These are phyloP conservation scores for Chenopodium suecicum DNA, from an alignment of 148 eudicot species.

Conservation along the genomic window DNA sequence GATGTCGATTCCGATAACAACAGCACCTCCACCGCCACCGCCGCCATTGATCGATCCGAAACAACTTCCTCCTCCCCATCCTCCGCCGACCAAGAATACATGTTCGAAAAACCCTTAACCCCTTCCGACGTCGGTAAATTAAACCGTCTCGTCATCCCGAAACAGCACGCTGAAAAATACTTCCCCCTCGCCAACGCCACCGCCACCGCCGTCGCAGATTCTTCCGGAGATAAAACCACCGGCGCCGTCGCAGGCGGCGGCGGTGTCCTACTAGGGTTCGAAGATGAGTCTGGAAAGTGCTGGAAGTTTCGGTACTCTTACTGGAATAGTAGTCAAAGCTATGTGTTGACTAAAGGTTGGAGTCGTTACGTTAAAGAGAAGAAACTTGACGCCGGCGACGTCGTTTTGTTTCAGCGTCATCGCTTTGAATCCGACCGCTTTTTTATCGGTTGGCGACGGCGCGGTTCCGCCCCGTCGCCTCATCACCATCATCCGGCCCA, in stretches of 20 bases:
- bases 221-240: neutral
- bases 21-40: neutral
- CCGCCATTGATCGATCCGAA: neutral
- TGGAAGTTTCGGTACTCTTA: constrained; percentile 70
- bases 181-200: constrained; percentile 35
- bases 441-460: constrained; percentile 69
- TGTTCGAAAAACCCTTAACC: constrained; percentile 57
- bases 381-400: constrained; percentile 73
- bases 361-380: constrained; percentile 92
- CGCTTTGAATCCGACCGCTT: constrained; percentile 42
- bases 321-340: constrained; percentile 97
- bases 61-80: constrained; percentile 10
- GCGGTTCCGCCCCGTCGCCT: constrained; percentile 16
- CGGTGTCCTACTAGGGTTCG: constrained; percentile 34
- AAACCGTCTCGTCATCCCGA: constrained; percentile 61
- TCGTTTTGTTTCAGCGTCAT: constrained; percentile 64
- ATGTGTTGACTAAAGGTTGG: constrained; percentile 94
- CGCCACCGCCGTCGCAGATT: neutral
- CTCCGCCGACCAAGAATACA: constrained; percentile 21
- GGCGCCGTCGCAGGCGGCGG: constrained; percentile 1
- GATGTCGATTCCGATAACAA: constrained; percentile 22
- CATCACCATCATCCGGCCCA: constrained; percentile 1
- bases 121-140: constrained; percentile 64
- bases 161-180: constrained; percentile 51
- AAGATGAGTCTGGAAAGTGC: constrained; percentile 40